Base-by-base conservation (phyloP, 768 basidiomycete genomes). In the Tulasnella sp. region DNA sequence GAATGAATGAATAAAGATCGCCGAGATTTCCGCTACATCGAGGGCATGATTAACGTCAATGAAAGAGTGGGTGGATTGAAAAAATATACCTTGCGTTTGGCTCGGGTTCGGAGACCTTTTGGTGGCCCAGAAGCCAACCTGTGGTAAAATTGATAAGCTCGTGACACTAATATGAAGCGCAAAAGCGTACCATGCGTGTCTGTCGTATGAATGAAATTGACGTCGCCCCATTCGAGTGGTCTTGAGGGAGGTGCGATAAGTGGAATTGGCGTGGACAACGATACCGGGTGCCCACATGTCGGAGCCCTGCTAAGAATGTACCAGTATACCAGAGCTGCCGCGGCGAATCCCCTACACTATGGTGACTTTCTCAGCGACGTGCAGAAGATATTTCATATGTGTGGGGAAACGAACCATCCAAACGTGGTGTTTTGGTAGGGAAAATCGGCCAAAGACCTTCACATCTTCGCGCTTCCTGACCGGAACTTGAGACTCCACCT, bases 201-300 rank as follows among this genome's bases (percentile, higher is more conserved):
- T 0, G 96, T 96, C 3, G 95, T 96, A 83, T 93, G 91, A 72
- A 96, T 89, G 83, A 96, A 90, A 84, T 97, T 97, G 84, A 97
- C 89, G 83, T 96, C 94, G n/a, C 93, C 91, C 96, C 96, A 96
- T 76, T 90, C 90, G 20, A 97, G 88, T 34, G 90, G 89, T 28
- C 92, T 88, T 79, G 89, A 89, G 5, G 95, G 95, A n/a, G 54
- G 5, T n/a, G 28, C 77, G 58, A 78, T 64, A 12, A 41, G 40
- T 24, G 73, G 73, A 31, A 24, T 28, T 28, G 60, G n/a, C 2
- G 28, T 31, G 60, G 60, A 31, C 37, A 37, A 37, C 24, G 31
- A 31, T n/a, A 11, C n/a, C 60, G 20, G 31, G n/a, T 1, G 24
- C 31, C 7, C 31, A 24, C n/a, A 28, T 64, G n/a, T 28, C 22